Percentiles rank a stretch among this genome's conserved stretches.
phyloP scores from a whole-genome alignment of 257 asterid species.

The Nicotiana tabacum region DNA sequence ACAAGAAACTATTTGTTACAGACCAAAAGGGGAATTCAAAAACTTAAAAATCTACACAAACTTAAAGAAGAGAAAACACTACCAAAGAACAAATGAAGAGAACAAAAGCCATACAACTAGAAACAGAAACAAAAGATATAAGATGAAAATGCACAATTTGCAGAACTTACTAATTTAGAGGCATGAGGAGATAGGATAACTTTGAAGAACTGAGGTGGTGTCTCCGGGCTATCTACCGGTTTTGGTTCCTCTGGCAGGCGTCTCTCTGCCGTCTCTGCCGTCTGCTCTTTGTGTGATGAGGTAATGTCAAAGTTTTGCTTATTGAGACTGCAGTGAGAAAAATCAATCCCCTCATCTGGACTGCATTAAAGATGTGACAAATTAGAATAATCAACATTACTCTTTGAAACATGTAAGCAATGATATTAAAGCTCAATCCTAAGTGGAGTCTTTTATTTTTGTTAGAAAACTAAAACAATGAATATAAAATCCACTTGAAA shows the following conservation, averaged over 20 bases:
- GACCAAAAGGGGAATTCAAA: neutral
- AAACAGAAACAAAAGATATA: neutral
- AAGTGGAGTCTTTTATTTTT: neutral
- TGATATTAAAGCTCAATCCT: neutral
- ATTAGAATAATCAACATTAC: neutral
- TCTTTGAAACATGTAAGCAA: neutral
- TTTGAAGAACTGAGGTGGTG: neutral
- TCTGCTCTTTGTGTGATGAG: neutral
- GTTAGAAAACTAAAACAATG: neutral
- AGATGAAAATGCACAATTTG: neutral
- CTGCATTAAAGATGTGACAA: neutral
- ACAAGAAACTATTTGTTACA: neutral
- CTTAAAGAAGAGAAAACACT: neutral
- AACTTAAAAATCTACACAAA: neutral
- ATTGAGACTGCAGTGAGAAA: neutral
- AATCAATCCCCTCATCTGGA: neutral
- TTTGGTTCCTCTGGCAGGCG: neutral
- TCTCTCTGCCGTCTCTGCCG: neutral
- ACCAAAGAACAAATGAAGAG: neutral
- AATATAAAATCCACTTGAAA: neutral
- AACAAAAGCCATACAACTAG: neutral
- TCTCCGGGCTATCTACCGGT: neutral
- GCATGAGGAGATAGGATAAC: constrained; percentile 4
- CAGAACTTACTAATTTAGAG: constrained; percentile 5
- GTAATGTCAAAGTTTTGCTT: neutral